Percentiles rank a stretch among this genome's conserved stretches.
Evolutionary conservation across 495 filamentous ascomycete species (phyloP).

Genomic region (Xylaria nigripes): DNA sequence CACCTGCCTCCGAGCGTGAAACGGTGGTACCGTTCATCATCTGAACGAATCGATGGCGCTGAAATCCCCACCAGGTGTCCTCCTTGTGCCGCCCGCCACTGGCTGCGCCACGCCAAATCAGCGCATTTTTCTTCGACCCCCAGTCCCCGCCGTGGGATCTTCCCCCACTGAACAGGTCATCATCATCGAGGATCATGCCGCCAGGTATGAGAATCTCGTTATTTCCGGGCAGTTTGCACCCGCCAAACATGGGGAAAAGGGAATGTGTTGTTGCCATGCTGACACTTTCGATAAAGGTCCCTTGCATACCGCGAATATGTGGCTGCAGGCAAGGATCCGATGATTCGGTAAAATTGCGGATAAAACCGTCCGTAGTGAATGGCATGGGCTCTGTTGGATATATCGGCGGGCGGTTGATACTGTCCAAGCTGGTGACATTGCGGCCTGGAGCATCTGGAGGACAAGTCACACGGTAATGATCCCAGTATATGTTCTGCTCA

Average conservation of each 20-base stretch:
- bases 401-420: slow-evolving; percentile 18
- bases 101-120: slow-evolving; percentile 55
- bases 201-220: slow-evolving; percentile 62
- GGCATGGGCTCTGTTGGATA: slow-evolving; percentile 13
- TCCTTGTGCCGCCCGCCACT: slow-evolving; percentile 46
- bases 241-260: slow-evolving; percentile 57
- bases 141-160: slow-evolving; percentile 36
- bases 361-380: slow-evolving; percentile 34
- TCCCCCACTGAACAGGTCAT: slow-evolving; percentile 47
- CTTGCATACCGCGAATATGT: slow-evolving; percentile 45
- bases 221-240: slow-evolving; percentile 57
- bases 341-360: slow-evolving; percentile 49
- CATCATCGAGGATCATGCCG: slow-evolving; percentile 54
- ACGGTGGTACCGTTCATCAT: slow-evolving; percentile 52
- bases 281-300: slow-evolving; percentile 52
- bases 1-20: slow-evolving; percentile 19
- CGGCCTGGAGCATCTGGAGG: slow-evolving; percentile 45
- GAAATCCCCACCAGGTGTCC: slow-evolving; percentile 50
- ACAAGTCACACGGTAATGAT: slow-evolving; percentile 42
- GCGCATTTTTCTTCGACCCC: slow-evolving; percentile 39
- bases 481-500: slow-evolving; percentile 36
- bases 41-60: slow-evolving; percentile 51
- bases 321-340: slow-evolving; percentile 47
- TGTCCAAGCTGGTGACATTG: slow-evolving; percentile 25
- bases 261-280: slow-evolving; percentile 39